phyloP scores from a whole-genome alignment of 2,329 filamentous ascomycete species.

The Alternaria arbusti region DNA sequence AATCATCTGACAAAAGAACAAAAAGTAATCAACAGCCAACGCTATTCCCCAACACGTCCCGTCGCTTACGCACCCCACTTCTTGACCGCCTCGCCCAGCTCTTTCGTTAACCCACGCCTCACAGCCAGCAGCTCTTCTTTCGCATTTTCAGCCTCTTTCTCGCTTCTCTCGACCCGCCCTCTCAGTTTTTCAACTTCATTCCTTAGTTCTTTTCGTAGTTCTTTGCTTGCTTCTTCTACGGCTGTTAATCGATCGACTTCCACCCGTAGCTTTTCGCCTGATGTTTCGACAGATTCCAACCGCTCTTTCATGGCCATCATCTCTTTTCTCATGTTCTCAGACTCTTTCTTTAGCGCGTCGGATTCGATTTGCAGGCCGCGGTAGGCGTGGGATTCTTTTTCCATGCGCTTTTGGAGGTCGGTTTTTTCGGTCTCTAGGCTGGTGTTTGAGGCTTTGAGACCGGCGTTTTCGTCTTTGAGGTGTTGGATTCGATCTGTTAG shows the following conservation, averaged over 20 bases:
- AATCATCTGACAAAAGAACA: background rate
- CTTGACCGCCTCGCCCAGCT: conserved; percentile 14
- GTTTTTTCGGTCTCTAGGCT: conserved; percentile 12
- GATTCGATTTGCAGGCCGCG: conserved; percentile 10
- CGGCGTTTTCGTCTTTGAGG: conserved; percentile 26
- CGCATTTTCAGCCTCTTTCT: conserved; percentile 12
- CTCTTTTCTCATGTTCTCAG: conserved; percentile 4
- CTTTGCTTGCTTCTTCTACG: conserved; percentile 2
- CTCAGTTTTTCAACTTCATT: conserved; percentile 5
- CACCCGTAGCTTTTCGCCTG: conserved; percentile 3
- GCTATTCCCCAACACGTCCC: background rate
- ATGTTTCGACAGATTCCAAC: conserved; percentile 7
- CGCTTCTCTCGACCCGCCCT: conserved; percentile 9
- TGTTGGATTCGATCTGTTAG: conserved; percentile 25
- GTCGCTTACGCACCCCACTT: conserved; percentile 11
- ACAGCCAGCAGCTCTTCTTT: conserved; percentile 12
- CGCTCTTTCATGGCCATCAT: conserved; percentile 20
- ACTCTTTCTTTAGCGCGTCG: conserved; percentile 10
- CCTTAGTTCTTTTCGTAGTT: conserved; percentile 5
- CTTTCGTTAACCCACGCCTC: conserved; percentile 5
- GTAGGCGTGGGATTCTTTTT: conserved; percentile 10
- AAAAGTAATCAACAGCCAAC: background rate
- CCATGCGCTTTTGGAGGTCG: conserved; percentile 15
- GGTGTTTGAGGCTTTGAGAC: conserved; percentile 13
- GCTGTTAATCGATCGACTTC: conserved; percentile 2